Base-by-base conservation (phyloP, 805 yeast genomes). In the Candida gorgasii region DNA sequence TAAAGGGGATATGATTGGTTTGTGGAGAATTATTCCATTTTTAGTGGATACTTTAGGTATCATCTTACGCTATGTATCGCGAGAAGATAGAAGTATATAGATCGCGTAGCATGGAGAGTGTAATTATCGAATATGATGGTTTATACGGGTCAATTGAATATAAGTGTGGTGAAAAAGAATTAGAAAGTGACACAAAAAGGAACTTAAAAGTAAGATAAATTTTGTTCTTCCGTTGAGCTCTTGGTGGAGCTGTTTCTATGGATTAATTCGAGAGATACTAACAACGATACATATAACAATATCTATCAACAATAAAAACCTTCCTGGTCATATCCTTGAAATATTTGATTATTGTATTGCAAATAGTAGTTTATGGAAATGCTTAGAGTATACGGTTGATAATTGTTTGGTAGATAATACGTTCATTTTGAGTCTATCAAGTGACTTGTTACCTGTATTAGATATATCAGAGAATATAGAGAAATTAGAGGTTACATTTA, bases 31-130 rank as follows among this genome's bases (percentile, higher is more conserved):
- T 11, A 51, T 20, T n/a, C 39, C 30, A 14, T 44, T 38, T 26
- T 45, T 43, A 11, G 40, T 30, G 11, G 45, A 24, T 11, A 49
- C 24, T 2, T 48, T 43, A 5, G 42, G 39, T 34, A 36, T 22
- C 28, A 32, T 12, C 28, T 23, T 7, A 20, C 18, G n/a, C 22
- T 16, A 30, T 7, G 8, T 20, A 9, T 20, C 24, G 24, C 24
- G 24, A 9, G 6, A 7, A 20, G 24, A 9, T 20, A 20, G 6
- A 20, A 9, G 28, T 24, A 24, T 24, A n/a, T n/a, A n/a, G n/a
- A 5, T 13, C 17, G 31, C 17, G 31, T 14, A 28, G 28, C 17
- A 36, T 40, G 32, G 28, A 31, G 36, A 37, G 34, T 8, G n/a
- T 44, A 11, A 31, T 15, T n/a, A 38, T 33, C 17, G 19, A 39